Percentiles rank a stretch among this genome's conserved stretches.
Evolutionary conservation across 1,139 yeast species (phyloP).

Genomic region (Groenewaldozyma sp.): DNA sequence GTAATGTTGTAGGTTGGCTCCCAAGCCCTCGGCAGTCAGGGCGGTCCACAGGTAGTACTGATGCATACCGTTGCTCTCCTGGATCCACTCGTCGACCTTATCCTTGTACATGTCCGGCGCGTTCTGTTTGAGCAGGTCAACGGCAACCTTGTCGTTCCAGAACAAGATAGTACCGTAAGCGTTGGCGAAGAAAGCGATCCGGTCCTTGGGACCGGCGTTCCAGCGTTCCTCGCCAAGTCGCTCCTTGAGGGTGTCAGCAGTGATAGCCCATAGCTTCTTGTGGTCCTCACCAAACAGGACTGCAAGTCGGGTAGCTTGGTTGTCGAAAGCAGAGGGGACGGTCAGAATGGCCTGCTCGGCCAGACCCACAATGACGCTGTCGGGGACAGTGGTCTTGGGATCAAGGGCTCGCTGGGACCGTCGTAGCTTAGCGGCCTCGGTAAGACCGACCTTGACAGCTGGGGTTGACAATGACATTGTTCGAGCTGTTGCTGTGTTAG

Average conservation of each 20-base stretch:
- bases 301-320: constrained; percentile 38
- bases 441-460: neutral
- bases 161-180: constrained; percentile 41
- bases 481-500: neutral
- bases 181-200: constrained; percentile 30
- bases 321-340: constrained; percentile 41
- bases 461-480: neutral
- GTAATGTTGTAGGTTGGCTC: constrained; percentile 43
- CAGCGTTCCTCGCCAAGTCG: constrained; percentile 25
- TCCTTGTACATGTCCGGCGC: constrained; percentile 35
- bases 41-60: constrained; percentile 39
- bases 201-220: constrained; percentile 31
- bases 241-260: constrained; percentile 16
- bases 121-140: constrained; percentile 31
- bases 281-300: constrained; percentile 36
- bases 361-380: neutral
- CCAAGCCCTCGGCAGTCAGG: constrained; percentile 34
- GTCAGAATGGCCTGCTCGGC: constrained; percentile 10
- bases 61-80: constrained; percentile 39
- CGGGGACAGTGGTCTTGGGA: neutral
- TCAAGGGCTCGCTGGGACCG: neutral
- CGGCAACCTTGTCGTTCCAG: constrained; percentile 34
- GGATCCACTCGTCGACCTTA: constrained; percentile 37
- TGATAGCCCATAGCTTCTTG: constrained; percentile 35
- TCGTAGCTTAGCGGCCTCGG: neutral